A percentile compares a stretch with the other conserved stretches of the same genome.
Conservation (phyloP, 352 stramenopile genomes). For the Phytophthora cryptogea region DNA sequence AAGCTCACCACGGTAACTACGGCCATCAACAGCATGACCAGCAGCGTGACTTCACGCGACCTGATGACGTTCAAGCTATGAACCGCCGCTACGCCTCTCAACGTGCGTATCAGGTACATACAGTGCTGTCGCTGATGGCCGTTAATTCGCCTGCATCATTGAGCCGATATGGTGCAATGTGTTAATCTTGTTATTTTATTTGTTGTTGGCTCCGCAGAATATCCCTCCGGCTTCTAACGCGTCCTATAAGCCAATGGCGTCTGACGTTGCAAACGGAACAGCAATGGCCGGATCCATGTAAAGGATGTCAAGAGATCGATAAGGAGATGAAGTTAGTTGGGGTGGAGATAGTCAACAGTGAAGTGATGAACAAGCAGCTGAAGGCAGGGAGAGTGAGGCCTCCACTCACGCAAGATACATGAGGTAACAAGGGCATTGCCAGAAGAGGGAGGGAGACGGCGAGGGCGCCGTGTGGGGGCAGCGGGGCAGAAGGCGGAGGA, state of each 20-base stretch:
- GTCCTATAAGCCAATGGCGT: conserved; percentile 68
- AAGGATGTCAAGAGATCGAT: conserved; percentile 2
- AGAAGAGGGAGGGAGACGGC: conserved; percentile 9
- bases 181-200: conserved; percentile 8
- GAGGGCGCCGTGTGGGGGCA: conserved; percentile 11
- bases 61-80: conserved; percentile 75
- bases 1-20: conserved; percentile 42
- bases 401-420: conserved; percentile 15
- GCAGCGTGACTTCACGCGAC: conserved; percentile 70
- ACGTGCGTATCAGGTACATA: conserved; percentile 78
- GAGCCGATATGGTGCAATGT: not conserved
- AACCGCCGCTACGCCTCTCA: conserved; percentile 81
- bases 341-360: conserved; percentile 10
- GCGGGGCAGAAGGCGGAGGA: conserved; percentile 2
- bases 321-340: conserved; percentile 10
- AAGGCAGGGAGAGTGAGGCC: not conserved
- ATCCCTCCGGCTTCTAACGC: conserved; percentile 68
- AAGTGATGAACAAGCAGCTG: conserved; percentile 7
- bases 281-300: conserved; percentile 80
- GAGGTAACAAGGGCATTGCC: conserved; percentile 24
- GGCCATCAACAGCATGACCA: conserved; percentile 49
- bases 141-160: conserved; percentile 5
- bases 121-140: conserved; percentile 24
- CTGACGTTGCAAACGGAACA: conserved; percentile 70
- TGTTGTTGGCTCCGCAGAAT: conserved; percentile 39